Evolutionary conservation across 1,284 basidiomycete species (phyloP).

Genomic region (Boletellus deceptivus): DNA sequence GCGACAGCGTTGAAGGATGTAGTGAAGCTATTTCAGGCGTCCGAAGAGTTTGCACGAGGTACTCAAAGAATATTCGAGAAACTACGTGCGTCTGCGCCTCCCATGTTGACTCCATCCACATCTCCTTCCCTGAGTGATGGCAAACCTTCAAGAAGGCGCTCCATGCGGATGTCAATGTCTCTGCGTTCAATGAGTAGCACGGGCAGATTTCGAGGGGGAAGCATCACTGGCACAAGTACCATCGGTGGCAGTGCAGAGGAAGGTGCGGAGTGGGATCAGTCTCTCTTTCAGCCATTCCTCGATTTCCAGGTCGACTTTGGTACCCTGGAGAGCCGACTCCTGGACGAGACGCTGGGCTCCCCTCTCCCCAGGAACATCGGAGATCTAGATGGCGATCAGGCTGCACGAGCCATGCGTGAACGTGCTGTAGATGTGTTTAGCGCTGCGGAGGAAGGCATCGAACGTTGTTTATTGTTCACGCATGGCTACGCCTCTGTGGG

Average conservation of each 20-base stretch:
- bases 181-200: constrained; percentile 44
- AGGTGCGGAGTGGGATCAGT: constrained; percentile 79
- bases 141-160: constrained; percentile 47
- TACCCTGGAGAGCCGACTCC: constrained; percentile 68
- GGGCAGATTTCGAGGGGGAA: constrained; percentile 18
- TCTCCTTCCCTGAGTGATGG: constrained; percentile 21
- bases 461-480: constrained; percentile 76
- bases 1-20: constrained; percentile 64
- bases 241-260: constrained; percentile 27
- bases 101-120: constrained; percentile 22
- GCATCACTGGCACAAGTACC: constrained; percentile 7
- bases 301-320: constrained; percentile 86
- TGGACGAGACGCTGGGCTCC: constrained; percentile 48
- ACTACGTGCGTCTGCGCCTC: constrained; percentile 47
- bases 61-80: constrained; percentile 79
- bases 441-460: constrained; percentile 76
- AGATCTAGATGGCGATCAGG: constrained; percentile 47
- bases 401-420: constrained; percentile 70
- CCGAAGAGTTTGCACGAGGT: constrained; percentile 76
- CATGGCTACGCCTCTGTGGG: constrained; percentile 81
- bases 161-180: constrained; percentile 72
- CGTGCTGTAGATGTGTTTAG: constrained; percentile 69
- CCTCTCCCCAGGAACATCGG: constrained; percentile 37
- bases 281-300: constrained; percentile 88
- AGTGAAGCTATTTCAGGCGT: constrained; percentile 66